Evolutionary conservation across 768 basidiomycete species (phyloP).

Genomic region (Tylopilus vinaceipallidus): DNA sequence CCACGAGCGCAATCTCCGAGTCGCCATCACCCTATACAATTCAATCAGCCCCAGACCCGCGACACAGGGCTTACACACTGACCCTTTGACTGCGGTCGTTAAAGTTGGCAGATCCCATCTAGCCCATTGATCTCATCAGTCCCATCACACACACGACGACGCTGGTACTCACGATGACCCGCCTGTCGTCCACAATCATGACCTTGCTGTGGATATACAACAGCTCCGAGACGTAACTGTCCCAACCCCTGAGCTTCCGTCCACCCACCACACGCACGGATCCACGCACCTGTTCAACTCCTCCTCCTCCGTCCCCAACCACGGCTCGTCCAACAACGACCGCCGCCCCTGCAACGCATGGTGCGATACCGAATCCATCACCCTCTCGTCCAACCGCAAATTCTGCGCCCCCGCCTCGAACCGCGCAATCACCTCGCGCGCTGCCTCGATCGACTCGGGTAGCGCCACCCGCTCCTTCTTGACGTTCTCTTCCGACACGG

Average conservation of each 20-base stretch:
- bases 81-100: conserved; percentile 86
- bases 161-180: conserved; percentile 69
- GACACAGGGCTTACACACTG: background rate
- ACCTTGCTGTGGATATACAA: conserved; percentile 85
- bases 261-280: background rate
- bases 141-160: background rate
- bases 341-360: conserved; percentile 70
- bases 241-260: conserved; percentile 8
- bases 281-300: conserved; percentile 72
- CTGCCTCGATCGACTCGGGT: conserved; percentile 66
- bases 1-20: conserved; percentile 90
- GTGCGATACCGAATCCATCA: conserved; percentile 77
- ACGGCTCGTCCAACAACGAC: conserved; percentile 68
- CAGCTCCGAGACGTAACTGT: conserved; percentile 75
- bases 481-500: conserved; percentile 51
- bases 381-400: conserved; percentile 57
- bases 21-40: conserved; percentile 77
- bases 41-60: conserved; percentile 5
- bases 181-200: conserved; percentile 92
- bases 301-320: conserved; percentile 82
- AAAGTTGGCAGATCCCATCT: conserved; percentile 94
- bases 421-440: conserved; percentile 57
- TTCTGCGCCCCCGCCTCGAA: conserved; percentile 68
- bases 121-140: background rate
- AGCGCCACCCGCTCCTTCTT: conserved; percentile 65